Percentiles rank a stretch among this genome's conserved stretches.
phyloP scores from a whole-genome alignment of 345 rosid genomes.

The Geranium brycei region DNA sequence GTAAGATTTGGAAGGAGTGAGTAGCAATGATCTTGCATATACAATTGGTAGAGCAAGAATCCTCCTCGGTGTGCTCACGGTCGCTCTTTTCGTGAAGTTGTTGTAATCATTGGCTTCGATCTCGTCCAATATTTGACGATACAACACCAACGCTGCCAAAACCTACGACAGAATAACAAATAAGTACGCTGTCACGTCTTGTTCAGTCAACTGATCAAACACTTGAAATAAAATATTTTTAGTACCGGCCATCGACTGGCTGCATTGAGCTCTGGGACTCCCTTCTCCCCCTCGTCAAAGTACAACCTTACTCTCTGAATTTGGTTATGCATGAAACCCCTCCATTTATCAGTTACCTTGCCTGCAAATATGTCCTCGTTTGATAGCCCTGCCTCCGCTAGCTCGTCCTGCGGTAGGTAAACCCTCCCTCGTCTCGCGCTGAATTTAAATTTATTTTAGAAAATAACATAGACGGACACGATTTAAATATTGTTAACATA shows the following conservation, averaged over 20 bases:
- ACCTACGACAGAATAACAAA: conserved; percentile 27
- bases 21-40: conserved; percentile 30
- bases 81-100: conserved; percentile 75
- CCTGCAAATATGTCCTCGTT: conserved; percentile 65
- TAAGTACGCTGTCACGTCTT: not conserved
- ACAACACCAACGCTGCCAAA: conserved; percentile 55
- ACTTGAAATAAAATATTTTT: not conserved
- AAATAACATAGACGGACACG: too few species aligned
- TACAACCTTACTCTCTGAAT: conserved; percentile 73
- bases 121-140: conserved; percentile 59
- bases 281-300: conserved; percentile 75
- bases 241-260: conserved; percentile 82
- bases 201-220: not conserved
- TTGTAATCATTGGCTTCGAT: conserved; percentile 81
- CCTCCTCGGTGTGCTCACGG: conserved; percentile 63
- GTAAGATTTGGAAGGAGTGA: too few species aligned
- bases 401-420: conserved; percentile 67
- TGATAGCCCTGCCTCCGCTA: conserved; percentile 56
- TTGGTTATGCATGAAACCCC: conserved; percentile 69
- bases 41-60: conserved; percentile 51
- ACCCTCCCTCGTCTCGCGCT: conserved; percentile 67
- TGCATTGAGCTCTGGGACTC: conserved; percentile 48
- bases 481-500: too few species aligned
- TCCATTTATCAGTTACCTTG: conserved; percentile 63
- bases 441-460: not conserved